Evolutionary conservation across 78 protist genomes (phyloP), one percentile per base, ranked within the genome.

Genomic region (Ministeria vibrans): DNA sequence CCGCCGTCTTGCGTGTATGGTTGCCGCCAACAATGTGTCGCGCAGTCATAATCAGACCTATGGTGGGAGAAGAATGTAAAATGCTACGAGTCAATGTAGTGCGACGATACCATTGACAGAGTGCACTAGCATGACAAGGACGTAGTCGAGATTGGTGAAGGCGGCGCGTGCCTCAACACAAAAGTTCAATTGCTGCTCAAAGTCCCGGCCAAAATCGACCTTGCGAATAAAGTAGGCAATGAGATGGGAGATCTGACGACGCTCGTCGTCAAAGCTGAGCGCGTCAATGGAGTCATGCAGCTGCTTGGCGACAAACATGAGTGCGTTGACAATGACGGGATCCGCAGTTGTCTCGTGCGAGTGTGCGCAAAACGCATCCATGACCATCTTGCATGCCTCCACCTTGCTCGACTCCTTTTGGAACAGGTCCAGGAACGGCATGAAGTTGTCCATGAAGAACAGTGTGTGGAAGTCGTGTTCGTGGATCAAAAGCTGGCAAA

Each of bases 241-340:
- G n/a, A 90, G 76, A 43, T 38, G 36, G 6, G 88, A 46, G 28
- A 86, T 85, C 77, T 89, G 91, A 34, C 92, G 74, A 28, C 84
- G 71, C 70, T 92, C 95, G 64, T 92, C 93, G 45, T 78, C 86
- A 44, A 81, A 80, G 38, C 78, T 42, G 28, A 87, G 71, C 45
- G 86, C 68, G 75, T 85, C 80, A 51, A 92, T 36, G 38, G 92
- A 75, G 77, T 92, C 95, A 66, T 92, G 95, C 76, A 86, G 64
- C 32, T 82, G 77, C 53, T 81, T 87, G 62, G 81, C 83, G 71
- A 88, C 34, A 30, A 80, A 82, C 75, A 92, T 80, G 51, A 90
- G 75, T 38, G 82, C 83, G 59, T 83, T 83, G 34, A 90, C 63
- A 1, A 79, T 39, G 30, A 84, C 69, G 43, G 88, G 92, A 62